Evolutionary conservation across 2,329 filamentous ascomycete genomes (phyloP), one percentile per base, ranked within the genome.

Genomic region (Pestalotiopsis sp.): DNA sequence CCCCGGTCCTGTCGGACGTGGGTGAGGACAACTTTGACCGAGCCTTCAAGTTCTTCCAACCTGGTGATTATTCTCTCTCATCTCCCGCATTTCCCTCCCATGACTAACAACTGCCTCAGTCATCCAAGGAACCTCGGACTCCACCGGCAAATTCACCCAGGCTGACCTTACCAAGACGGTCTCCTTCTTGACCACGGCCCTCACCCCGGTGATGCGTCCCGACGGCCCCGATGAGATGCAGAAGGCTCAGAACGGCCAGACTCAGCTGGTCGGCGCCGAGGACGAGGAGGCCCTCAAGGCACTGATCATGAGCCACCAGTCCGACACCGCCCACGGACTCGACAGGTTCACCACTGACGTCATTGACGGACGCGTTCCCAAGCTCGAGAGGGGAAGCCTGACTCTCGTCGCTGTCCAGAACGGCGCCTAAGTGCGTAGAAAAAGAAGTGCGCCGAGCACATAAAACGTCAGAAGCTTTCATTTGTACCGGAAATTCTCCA

Each of bases 21-120:
- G 77, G 83, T 31, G 82, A 85, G 69, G 75, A 80, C 1, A 74
- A 75, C 5, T 85, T 84, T 66, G 79, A 86, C 41, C 71, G 77
- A 25, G 84, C 83, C 1, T 85, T 85, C 70, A 72, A 73, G 9
- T 72, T 80, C 25, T 81, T 84, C 71, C 69, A 74, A 68, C 82
- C 81, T 0, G 77, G 81, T 84, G 77, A 64, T 59, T 23, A 20
- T 13, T 13, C 55, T 4, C 17, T 27, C 23, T 13, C 5, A 3
- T 7, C 2, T 11, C 23, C 25, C 12, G 2, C 1, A 2, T 13
- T 59, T 2, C 6, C 41, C 14, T 38, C 25, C 25, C 38, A 11
- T 36, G 1, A 9, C 12, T 41, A 17, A 52, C 13, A 52, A 2
- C 20, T 5, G 13, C 57, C 7, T 11, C 52, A 81, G 79, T 82